Evolutionary conservation across 805 yeast genomes (phyloP).

Genomic region (Aciculoconidium aculeatum): DNA sequence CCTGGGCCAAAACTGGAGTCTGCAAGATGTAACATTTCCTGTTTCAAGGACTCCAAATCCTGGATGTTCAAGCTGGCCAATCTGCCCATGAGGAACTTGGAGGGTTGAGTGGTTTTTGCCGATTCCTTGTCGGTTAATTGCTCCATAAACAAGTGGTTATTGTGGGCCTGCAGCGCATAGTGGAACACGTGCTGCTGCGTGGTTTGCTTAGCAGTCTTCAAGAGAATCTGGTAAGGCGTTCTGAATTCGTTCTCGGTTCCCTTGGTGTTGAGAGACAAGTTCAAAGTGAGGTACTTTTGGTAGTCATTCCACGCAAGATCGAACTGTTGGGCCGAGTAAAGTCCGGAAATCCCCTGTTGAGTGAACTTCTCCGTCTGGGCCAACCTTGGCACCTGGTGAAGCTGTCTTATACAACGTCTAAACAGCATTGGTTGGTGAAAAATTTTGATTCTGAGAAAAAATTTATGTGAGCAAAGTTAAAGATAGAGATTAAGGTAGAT

Average conservation of each 20-base stretch:
- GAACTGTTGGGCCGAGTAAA: slow-evolving; percentile 63
- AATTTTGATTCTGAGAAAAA: too few species aligned
- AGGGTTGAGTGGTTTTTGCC: slow-evolving; percentile 31
- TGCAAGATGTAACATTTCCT: slow-evolving; percentile 44
- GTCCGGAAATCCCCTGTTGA: slow-evolving; percentile 52
- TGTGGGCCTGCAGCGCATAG: slow-evolving; percentile 85
- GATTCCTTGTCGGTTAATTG: slow-evolving; percentile 39
- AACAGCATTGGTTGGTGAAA: too few species aligned
- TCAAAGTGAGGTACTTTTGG: slow-evolving; percentile 60
- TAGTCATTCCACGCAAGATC: slow-evolving; percentile 74
- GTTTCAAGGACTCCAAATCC: slow-evolving; percentile 46
- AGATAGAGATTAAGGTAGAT: too few species aligned
- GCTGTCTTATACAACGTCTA: slow-evolving; percentile 19
- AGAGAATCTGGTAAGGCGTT: slow-evolving; percentile 63
- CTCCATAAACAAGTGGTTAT: slow-evolving; percentile 84
- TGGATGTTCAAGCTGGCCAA: slow-evolving; percentile 28
- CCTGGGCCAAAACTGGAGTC: slow-evolving; percentile 61
- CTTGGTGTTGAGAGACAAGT: slow-evolving; percentile 56
- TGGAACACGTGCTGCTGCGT: slow-evolving; percentile 71
- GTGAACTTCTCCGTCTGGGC: slow-evolving; percentile 33
- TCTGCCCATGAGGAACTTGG: slow-evolving; percentile 33
- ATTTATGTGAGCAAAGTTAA: too few species aligned
- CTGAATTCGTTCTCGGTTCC: slow-evolving; percentile 80
- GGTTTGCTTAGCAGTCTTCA: slow-evolving; percentile 61
- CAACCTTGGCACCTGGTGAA: slow-evolving; percentile 64